phyloP scores from a whole-genome alignment of 805 yeast genomes.

The Candida awuae region DNA sequence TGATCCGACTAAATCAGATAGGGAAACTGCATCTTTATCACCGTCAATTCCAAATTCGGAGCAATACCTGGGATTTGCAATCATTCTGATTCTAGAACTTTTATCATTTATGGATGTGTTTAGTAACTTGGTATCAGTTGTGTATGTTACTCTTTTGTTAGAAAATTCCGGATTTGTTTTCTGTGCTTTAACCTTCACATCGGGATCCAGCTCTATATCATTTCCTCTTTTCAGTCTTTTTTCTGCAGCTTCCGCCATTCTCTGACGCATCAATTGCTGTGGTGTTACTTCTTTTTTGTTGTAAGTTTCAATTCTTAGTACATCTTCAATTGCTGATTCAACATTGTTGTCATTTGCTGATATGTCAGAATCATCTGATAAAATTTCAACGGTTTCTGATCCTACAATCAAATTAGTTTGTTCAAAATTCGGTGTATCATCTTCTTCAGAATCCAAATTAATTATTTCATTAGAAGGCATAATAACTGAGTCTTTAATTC shows the following conservation, averaged over 20 bases:
- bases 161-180: not conserved
- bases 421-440: no score
- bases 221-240: constrained; percentile 12
- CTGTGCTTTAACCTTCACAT: no score
- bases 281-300: constrained; percentile 6
- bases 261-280: constrained; percentile 13
- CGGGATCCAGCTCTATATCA: no score
- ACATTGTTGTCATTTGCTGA: no score
- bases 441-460: not conserved
- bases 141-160: not conserved
- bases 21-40: constrained; percentile 22
- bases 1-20: constrained; percentile 24
- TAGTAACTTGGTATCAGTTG: not conserved
- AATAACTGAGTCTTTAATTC: no score
- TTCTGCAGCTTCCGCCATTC: constrained; percentile 21
- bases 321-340: not conserved
- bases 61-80: constrained; percentile 21
- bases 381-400: constrained; percentile 1
- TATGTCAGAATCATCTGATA: constrained; percentile 1
- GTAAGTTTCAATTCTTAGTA: no score
- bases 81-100: constrained; percentile 23
- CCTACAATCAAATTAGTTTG: not conserved
- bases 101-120: not conserved
- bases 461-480: no score
- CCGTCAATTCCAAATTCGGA: constrained; percentile 14